Evolutionary conservation across 1,139 yeast genomes (phyloP).

Genomic region (Geotrichum phurueaensis): DNA sequence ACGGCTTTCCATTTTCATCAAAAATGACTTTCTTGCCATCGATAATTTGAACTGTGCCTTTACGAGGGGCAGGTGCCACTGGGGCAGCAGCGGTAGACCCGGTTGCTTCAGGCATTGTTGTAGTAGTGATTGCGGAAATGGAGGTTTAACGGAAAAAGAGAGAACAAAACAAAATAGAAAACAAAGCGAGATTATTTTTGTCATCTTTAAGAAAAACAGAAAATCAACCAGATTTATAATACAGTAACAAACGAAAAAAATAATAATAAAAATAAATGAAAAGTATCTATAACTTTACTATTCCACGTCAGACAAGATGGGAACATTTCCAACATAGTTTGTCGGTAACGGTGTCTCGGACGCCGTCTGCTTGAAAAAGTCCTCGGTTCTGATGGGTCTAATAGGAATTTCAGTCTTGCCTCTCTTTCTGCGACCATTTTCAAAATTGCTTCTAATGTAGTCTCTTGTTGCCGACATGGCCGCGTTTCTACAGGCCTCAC

Average conservation of each 20-base stretch:
- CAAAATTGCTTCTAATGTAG: slow-evolving; percentile 45
- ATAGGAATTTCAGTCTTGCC: slow-evolving; percentile 25
- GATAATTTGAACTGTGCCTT: slow-evolving; percentile 19
- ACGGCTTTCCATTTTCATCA: slow-evolving; percentile 90
- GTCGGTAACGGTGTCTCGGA: slow-evolving; percentile 27
- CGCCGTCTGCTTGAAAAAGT: slow-evolving; percentile 33
- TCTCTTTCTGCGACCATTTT: slow-evolving; percentile 22
- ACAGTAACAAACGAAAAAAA: neutral
- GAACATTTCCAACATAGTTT: slow-evolving; percentile 20
- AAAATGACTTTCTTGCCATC: slow-evolving; percentile 65
- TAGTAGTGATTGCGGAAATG: neutral
- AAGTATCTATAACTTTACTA: neutral
- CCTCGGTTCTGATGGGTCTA: slow-evolving; percentile 38
- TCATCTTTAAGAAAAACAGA: neutral
- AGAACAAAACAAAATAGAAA: neutral
- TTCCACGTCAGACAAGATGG: slow-evolving; percentile 10
- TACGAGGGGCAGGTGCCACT: slow-evolving; percentile 13
- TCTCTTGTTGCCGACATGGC: slow-evolving; percentile 87
- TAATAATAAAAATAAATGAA: neutral
- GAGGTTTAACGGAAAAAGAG: neutral
- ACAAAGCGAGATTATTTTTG: no score
- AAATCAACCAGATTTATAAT: neutral
- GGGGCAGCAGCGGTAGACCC: neutral
- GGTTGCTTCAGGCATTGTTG: slow-evolving; percentile 10
- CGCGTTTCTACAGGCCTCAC: slow-evolving; percentile 89